Conservation (phyloP, 2,329 filamentous ascomycete species). For the Stagonosporopsis chrysanthemi region DNA sequence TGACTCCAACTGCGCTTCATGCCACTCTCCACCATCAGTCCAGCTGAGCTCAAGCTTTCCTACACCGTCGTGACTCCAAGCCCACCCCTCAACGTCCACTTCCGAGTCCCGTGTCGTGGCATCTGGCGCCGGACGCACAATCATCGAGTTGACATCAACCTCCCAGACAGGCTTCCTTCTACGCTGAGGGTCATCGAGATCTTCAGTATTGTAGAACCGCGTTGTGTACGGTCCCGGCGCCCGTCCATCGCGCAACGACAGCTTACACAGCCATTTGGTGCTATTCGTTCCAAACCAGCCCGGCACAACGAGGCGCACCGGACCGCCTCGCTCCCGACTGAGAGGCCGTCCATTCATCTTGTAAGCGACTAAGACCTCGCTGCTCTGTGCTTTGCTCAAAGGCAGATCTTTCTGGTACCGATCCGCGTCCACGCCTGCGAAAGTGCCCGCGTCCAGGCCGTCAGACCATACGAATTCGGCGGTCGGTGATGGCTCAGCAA, state of each 20-base stretch:
- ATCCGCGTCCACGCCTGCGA: conserved; percentile 33
- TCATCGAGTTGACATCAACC: conserved; percentile 40
- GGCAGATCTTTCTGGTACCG: conserved; percentile 46
- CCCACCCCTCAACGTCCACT: conserved; percentile 33
- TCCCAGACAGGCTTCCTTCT: conserved; percentile 35
- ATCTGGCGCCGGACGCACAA: conserved; percentile 28
- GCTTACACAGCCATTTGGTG: conserved; percentile 42
- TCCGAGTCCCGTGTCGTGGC: conserved; percentile 1
- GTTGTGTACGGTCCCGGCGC: conserved; percentile 38
- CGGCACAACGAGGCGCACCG: conserved; percentile 41
- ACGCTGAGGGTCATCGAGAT: conserved; percentile 15
- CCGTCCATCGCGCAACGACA: conserved; percentile 28
- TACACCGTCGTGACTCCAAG: conserved; percentile 36
- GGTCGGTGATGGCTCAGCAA: conserved; percentile 23
- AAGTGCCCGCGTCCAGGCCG: conserved; percentile 38
- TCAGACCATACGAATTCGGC: conserved; percentile 41
- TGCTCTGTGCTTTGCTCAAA: conserved; percentile 29
- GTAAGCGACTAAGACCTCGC: conserved; percentile 41
- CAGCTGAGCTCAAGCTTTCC: conserved; percentile 28
- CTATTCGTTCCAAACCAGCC: conserved; percentile 46
- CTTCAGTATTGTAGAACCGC: conserved; percentile 37
- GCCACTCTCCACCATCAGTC: conserved; percentile 23
- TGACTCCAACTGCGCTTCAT: background rate
- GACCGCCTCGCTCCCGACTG: conserved; percentile 35
- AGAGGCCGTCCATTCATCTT: conserved; percentile 36